Evolutionary conservation across 2,329 filamentous ascomycete species (phyloP).

Genomic region (Xylaria polymorpha): DNA sequence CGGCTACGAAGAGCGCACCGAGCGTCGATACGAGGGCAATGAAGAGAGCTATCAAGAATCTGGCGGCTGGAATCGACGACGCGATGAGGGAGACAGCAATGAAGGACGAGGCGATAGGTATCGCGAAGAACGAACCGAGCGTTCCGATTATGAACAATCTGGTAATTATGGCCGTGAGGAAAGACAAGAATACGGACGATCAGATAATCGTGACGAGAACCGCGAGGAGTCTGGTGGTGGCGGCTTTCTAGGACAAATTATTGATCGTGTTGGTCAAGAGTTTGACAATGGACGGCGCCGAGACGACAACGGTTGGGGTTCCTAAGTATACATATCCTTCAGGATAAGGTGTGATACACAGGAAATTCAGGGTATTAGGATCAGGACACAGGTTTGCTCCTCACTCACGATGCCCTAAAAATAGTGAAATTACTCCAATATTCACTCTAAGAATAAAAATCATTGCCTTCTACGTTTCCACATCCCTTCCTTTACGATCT

Average conservation of each 20-base stretch:
- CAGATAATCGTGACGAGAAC: slow-evolving; percentile 26
- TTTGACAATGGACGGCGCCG: slow-evolving; percentile 42
- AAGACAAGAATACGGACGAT: slow-evolving; percentile 38
- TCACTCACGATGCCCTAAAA: not conserved
- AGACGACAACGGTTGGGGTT: slow-evolving; percentile 42
- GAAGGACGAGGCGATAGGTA: slow-evolving; percentile 38
- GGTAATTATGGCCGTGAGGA: slow-evolving; percentile 30
- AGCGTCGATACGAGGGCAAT: slow-evolving; percentile 60
- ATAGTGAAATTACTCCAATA: not conserved
- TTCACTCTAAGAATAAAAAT: not conserved
- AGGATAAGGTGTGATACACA: not conserved
- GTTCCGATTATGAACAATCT: slow-evolving; percentile 36
- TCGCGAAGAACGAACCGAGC: slow-evolving; percentile 38
- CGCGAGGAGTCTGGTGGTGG: slow-evolving; percentile 41
- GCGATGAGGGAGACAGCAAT: slow-evolving; percentile 45
- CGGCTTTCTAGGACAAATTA: slow-evolving; percentile 42
- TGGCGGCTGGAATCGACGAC: slow-evolving; percentile 43
- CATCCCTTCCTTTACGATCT: not conserved
- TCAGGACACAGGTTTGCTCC: slow-evolving; percentile 10
- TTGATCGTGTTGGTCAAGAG: slow-evolving; percentile 42
- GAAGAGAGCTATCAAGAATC: slow-evolving; percentile 48
- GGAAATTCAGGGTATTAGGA: not conserved
- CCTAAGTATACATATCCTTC: slow-evolving; percentile 24
- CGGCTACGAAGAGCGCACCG: slow-evolving; percentile 59
- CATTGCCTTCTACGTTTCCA: not conserved